A percentile compares a stretch with the other conserved stretches of the same genome.
Evolutionary conservation across 2,329 filamentous ascomycete genomes (phyloP).

Genomic region (Diaporthe vexans): DNA sequence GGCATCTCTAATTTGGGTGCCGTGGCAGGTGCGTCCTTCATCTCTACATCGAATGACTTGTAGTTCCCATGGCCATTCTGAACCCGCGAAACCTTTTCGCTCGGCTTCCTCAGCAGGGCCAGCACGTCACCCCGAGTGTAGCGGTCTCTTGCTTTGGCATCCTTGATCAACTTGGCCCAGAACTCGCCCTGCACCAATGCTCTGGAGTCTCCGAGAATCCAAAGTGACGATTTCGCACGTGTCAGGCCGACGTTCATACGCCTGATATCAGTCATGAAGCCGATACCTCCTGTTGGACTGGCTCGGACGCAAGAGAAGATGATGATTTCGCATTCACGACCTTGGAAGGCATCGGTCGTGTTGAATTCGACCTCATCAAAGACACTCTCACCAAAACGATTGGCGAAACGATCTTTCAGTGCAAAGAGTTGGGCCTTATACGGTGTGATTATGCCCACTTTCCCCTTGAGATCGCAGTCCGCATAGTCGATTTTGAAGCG

Average conservation of each 20-base stretch:
- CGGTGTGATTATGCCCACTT: constrained; percentile 96
- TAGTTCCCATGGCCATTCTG: constrained; percentile 33
- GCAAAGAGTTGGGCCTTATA: constrained; percentile 94
- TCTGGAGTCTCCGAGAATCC: constrained; percentile 93
- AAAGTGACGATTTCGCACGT: constrained; percentile 94
- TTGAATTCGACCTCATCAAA: constrained; percentile 93
- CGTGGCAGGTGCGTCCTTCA: constrained; percentile 41
- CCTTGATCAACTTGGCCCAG: constrained; percentile 88
- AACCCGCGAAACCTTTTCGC: constrained; percentile 51
- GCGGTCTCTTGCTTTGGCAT: constrained; percentile 80
- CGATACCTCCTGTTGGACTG: constrained; percentile 91
- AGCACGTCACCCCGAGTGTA: constrained; percentile 79
- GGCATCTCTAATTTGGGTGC: constrained; percentile 1
- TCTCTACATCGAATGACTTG: constrained; percentile 45
- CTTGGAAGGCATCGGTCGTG: constrained; percentile 98
- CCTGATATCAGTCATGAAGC: constrained; percentile 97
- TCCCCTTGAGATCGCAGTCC: constrained; percentile 79
- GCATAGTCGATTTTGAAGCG: constrained; percentile 81
- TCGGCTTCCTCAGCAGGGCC: constrained; percentile 61
- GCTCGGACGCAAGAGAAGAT: constrained; percentile 99
- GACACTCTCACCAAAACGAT: constrained; percentile 81
- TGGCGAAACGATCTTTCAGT: constrained; percentile 80
- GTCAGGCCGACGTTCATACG: constrained; percentile 99
- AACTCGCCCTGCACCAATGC: constrained; percentile 90
- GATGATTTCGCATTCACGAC: constrained; percentile 96